Evolutionary conservation across 495 filamentous ascomycete species (phyloP), one percentile per base, ranked within the genome.

Genomic region (Pyrenopolyporus hunteri): DNA sequence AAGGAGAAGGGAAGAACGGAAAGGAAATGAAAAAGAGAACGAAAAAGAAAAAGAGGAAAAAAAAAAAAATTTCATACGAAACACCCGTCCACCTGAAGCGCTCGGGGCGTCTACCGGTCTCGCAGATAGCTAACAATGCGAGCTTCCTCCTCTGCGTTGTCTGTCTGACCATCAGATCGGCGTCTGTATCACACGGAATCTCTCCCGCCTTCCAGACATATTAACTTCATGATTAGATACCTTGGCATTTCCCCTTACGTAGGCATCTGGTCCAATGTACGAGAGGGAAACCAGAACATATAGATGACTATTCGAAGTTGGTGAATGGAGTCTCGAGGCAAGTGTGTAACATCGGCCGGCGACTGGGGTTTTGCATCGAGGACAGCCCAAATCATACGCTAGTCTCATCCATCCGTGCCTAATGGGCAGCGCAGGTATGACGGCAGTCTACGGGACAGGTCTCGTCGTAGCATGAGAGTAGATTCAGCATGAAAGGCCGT

Each of bases 161-260:
- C 49, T 8, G 32, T 65, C 62, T 66, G 57, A 61, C 63, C 63
- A 66, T 57, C 52, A 13, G 63, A 66, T 66, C 57, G 52, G 28
- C 57, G 52, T 47, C 45, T 42, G 52, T 66, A 42, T 42, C 16
- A 61, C 57, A 53, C 57, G 63, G 63, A 42, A 56, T 19, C 26
- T 20, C 28, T 66, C 32, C 57, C 57, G 63, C 31, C 26, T 53
- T 40, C 40, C 26, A 58, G 33, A 2, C 32, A 23, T 52, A 37
- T 45, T 59, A 57, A 52, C 35, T 57, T 57, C 51, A 6, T 48
- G 33, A 46, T 57, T 17, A 57, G 49, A 19, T 53, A 31, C 25
- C 47, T 55, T 54, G 55, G 49, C 55, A 55, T 31, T 45, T 19
- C 40, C 37, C 39, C 10, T 17, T 59, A 20, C 16, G 42, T 47